Base-by-base conservation (phyloP, 2,329 filamentous ascomycete genomes). In the Epichloe uncinata region DNA sequence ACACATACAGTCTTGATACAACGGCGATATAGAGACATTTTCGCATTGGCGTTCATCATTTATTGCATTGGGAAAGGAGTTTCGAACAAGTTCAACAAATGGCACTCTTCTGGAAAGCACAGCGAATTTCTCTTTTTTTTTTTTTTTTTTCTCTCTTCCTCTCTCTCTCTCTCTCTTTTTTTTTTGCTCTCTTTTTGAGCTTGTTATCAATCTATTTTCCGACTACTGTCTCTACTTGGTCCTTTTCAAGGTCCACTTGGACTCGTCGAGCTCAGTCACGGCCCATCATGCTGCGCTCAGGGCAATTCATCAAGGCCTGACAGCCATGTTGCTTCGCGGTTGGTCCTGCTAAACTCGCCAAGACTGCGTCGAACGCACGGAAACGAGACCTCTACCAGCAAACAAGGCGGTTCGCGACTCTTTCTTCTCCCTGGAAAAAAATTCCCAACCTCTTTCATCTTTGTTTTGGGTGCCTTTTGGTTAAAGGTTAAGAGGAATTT, bases 401-500 rank as follows among this genome's bases (percentile, higher is more conserved):
- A 71, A 69, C 71, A 66, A 68, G 66, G 69, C 68, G 69, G 69
- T 66, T 68, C 68, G 68, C 67, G 60, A 63, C 53, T 56, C 47
- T 49, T 51, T 55, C 56, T 60, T 60, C 60, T 60, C 53, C 54
- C 48, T 54, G 53, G 51, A 53, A 58, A 7, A 20, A 5, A 20
- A n/a, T 20, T 20, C 4, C 2, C 52, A 51, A 22, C 53, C 60
- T 62, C 60, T 64, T 56, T 51, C 57, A 53, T 59, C 57, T 57
- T 57, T 50, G 61, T 57, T 57, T 41, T 49, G 54, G 54, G 55
- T 49, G 48, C 47, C 53, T 22, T 55, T 58, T 58, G 61, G 56
- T 63, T 61, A 63, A 67, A 73, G 69, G 72, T 66, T 22, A 77
- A 78, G 74, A 79, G 70, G 70, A 76, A 74, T 62, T 9, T 71